Evolutionary conservation across 371 early-diverging fungal species (phyloP).

Genomic region (Choanephora cucurbitarum): DNA sequence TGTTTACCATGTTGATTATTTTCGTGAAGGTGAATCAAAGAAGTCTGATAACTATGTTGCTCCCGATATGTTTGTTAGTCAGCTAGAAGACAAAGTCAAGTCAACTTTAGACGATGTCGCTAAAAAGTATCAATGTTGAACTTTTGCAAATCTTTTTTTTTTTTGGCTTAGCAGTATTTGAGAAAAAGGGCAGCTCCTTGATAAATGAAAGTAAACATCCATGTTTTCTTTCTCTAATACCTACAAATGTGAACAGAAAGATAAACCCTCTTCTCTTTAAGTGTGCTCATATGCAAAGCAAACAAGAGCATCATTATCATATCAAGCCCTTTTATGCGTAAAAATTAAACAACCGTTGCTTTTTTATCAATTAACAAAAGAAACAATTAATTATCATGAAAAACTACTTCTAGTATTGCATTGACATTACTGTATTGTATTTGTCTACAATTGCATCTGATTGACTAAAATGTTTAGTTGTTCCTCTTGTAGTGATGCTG

Average conservation of each 20-base stretch:
- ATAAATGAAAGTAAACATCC: background rate
- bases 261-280: background rate
- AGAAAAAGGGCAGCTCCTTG: background rate
- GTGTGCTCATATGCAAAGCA: too few relatives aligned
- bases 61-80: conserved; percentile 14
- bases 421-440: background rate
- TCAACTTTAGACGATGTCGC: background rate
- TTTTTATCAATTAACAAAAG: too few relatives aligned
- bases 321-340: too few relatives aligned
- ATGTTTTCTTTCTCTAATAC: background rate
- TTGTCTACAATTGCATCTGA: background rate
- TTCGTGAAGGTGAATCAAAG: conserved; percentile 21
- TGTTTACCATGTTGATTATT: conserved; percentile 40
- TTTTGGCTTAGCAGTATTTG: background rate
- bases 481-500: conserved; percentile 22
- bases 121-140: conserved; percentile 8
- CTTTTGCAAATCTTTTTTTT: too few relatives aligned
- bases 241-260: background rate
- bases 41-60: conserved; percentile 14
- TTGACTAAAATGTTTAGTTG: conserved; percentile 14
- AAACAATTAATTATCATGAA: too few relatives aligned
- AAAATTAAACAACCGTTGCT: too few relatives aligned
- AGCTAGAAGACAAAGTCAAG: conserved; percentile 20
- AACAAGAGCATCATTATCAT: too few relatives aligned
- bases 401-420: too few relatives aligned